Percentiles rank a stretch among this genome's conserved stretches.
phyloP scores from a whole-genome alignment of 2,329 filamentous ascomycete genomes.

The Pezicula rhizophila region DNA sequence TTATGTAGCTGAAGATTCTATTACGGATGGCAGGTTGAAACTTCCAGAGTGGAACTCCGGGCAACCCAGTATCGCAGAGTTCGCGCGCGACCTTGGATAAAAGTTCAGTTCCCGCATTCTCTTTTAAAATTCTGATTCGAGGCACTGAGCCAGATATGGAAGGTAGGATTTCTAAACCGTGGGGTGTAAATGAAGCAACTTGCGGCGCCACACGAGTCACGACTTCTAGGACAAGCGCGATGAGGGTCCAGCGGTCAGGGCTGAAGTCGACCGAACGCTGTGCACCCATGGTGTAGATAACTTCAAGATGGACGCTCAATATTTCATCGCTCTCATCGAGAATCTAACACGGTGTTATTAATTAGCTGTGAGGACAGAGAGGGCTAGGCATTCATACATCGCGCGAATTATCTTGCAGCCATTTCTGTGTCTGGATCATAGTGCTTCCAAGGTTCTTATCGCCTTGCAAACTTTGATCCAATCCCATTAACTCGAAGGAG shows the following conservation, averaged over 20 bases:
- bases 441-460: conserved; percentile 23
- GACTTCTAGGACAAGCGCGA: conserved; percentile 46
- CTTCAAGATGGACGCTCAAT: conserved; percentile 53
- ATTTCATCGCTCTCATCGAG: conserved; percentile 63
- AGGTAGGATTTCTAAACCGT: conserved; percentile 36
- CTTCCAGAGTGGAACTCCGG: conserved; percentile 32
- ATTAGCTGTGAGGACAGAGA: no score
- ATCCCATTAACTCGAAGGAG: conserved; percentile 56
- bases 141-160: conserved; percentile 36
- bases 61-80: conserved; percentile 39
- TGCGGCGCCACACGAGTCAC: conserved; percentile 28
- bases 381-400: conserved; percentile 28
- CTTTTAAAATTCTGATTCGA: conserved; percentile 39
- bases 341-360: conserved; percentile 26
- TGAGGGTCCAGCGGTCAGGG: conserved; percentile 49
- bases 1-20: conserved; percentile 3
- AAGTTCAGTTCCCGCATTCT: conserved; percentile 25
- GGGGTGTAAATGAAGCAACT: conserved; percentile 27
- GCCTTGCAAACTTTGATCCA: conserved; percentile 39
- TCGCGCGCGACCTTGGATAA: conserved; percentile 29
- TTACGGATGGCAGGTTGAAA: neutral
- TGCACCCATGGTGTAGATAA: conserved; percentile 56
- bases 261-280: conserved; percentile 45
- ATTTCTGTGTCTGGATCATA: conserved; percentile 37
- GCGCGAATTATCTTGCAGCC: conserved; percentile 37